phyloP scores from a whole-genome alignment of 352 stramenopile genomes.

The Globisporangium polare region DNA sequence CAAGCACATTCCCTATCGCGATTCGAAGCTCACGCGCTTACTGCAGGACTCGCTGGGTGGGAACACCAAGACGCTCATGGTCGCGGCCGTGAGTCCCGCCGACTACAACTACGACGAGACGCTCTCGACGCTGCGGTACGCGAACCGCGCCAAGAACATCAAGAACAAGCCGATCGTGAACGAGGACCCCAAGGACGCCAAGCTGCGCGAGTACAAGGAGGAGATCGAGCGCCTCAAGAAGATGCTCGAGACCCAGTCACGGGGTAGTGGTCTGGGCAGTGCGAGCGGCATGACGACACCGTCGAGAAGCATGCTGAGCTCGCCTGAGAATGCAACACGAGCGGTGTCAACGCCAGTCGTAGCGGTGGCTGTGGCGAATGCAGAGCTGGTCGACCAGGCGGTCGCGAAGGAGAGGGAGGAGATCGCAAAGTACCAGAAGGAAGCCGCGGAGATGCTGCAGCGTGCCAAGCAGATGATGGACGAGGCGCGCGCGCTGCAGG shows the following conservation, averaged over 20 bases:
- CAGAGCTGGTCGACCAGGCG: constrained; percentile 7
- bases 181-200: constrained; percentile 92
- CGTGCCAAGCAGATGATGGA: constrained; percentile 71
- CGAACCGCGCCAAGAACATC: constrained; percentile 96
- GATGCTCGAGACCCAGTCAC: constrained; percentile 60
- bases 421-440: constrained; percentile 55
- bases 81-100: constrained; percentile 93
- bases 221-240: constrained; percentile 87
- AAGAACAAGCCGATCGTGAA: constrained; percentile 96
- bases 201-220: constrained; percentile 88
- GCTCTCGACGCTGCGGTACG: constrained; percentile 94
- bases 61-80: constrained; percentile 93
- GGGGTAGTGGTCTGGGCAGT: constrained; percentile 23
- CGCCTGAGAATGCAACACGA: constrained; percentile 4
- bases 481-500: constrained; percentile 50
- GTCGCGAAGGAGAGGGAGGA: constrained; percentile 58
- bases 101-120: constrained; percentile 97
- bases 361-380: background rate
- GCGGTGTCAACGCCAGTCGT: background rate
- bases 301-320: constrained; percentile 7
- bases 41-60: constrained; percentile 86
- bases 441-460: constrained; percentile 68
- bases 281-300: constrained; percentile 38
- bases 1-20: constrained; percentile 94
- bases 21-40: constrained; percentile 92